These are phyloP conservation scores for Sarocladiaceae sp. DNA, from an alignment of 2,329 filamentous ascomycete species.

Conservation along the genomic window DNA sequence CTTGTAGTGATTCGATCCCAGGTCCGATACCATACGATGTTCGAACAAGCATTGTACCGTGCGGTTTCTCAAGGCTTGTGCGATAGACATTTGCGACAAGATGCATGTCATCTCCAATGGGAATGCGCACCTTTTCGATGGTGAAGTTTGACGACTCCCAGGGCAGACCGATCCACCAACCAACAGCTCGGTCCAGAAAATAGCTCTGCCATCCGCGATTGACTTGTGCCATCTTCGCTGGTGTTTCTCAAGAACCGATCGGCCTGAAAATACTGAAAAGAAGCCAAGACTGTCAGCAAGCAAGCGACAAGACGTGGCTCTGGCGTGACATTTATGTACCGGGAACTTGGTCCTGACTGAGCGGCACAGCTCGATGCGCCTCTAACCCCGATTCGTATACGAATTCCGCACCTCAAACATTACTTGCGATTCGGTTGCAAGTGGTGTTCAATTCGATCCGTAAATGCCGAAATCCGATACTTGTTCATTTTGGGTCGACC, in stretches of 20 bases:
- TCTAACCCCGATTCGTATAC: no score
- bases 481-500: no score
- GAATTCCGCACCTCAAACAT: no score
- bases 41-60: conserved; percentile 15
- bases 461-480: no score
- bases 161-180: conserved; percentile 9
- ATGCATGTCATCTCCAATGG: conserved; percentile 15
- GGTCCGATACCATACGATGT: conserved; percentile 16
- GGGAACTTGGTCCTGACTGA: no score
- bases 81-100: conserved; percentile 22
- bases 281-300: not conserved
- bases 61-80: conserved; percentile 10
- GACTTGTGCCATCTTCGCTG: not conserved
- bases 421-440: no score
- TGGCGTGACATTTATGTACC: no score
- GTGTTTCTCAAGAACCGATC: no score
- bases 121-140: conserved; percentile 10
- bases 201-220: not conserved
- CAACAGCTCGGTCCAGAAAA: not conserved
- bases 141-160: conserved; percentile 14
- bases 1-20: not conserved
- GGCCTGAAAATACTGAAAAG: not conserved
- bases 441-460: no score
- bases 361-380: no score
- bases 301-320: not conserved